Evolutionary conservation across 768 basidiomycete species (phyloP), one percentile per base, ranked within the genome.

Genomic region (Leucocoprinus birnbaumii): DNA sequence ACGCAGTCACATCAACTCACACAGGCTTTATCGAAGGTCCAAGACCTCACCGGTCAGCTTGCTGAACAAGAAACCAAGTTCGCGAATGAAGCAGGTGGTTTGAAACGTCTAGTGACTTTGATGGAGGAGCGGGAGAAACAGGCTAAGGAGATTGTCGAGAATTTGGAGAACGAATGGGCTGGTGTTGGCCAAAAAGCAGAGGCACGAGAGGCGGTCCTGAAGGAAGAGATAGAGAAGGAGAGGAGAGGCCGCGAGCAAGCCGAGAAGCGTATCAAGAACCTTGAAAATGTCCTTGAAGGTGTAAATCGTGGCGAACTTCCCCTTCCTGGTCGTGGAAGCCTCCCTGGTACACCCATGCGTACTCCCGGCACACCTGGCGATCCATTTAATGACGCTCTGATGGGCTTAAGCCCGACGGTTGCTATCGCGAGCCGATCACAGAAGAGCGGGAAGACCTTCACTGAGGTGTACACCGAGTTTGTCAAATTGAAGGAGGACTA

Each of bases 401-500:
- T 88, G 65, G 83, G 85, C 42, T 72, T 94, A 16, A 94, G 91
- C 64, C 93, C 95, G 1, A 91, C 94, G 0, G 89, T 95, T 11
- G 87, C 89, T 3, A 84, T 96, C 74, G 92, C 87, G 6, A 86
- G 86, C 70, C 83, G 78, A 58, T 82, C 87, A 19, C 93, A 94
- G 72, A 85, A 83, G 67, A 82, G 77, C 24, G 92, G 91, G 25
- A 91, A 90, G 77, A 90, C 89, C 1, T 96, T 96, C 72, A 96
- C 96, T 0, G 91, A 97, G 64, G 87, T 98, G 19, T 98, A 97
- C 66, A 81, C 89, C 14, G 93, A 97, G 65, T 92, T 92, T 61
- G 85, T 96, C 34, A 81, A 83, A 51, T 79, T 95, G 38, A 88
- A 97, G 66, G 90, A 91, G 22, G 89, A 94, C 26, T 85, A 85